Percentiles rank a stretch among this genome's conserved stretches.
phyloP scores from a whole-genome alignment of 2,329 filamentous ascomycete genomes.

The Pseudopithomyces maydicus region DNA sequence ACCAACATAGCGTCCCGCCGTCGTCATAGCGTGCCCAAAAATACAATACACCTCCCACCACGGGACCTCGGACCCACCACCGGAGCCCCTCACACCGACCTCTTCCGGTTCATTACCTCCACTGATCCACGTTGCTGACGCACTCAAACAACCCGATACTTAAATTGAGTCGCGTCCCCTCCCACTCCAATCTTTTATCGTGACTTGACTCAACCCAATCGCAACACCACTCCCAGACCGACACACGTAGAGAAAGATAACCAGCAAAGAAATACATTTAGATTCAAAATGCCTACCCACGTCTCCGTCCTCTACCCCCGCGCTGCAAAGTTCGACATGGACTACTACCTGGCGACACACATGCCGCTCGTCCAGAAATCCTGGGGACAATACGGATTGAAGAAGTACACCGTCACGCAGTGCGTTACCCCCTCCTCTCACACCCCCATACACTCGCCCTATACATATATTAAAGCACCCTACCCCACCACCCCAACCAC shows the following conservation, averaged over 20 bases:
- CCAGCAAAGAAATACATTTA: slow-evolving; percentile 16
- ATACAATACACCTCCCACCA: neutral
- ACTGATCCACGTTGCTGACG: no score
- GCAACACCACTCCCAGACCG: neutral
- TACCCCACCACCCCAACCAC: no score
- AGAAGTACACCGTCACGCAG: slow-evolving; percentile 27
- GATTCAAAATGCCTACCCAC: slow-evolving; percentile 15
- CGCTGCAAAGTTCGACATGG: slow-evolving; percentile 52
- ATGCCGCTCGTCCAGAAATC: slow-evolving; percentile 51
- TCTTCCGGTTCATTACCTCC: no score
- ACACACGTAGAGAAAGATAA: neutral
- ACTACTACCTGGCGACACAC: slow-evolving; percentile 56
- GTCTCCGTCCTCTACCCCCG: slow-evolving; percentile 49
- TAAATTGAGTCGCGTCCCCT: no score
- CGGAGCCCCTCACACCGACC: no score
- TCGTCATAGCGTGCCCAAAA: neutral
- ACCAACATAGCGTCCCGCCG: no score
- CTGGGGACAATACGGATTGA: slow-evolving; percentile 50
- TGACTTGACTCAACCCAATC: neutral
- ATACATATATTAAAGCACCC: no score
- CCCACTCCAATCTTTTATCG: no score
- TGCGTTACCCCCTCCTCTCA: neutral
- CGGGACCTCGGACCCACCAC: no score
- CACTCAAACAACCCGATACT: neutral
- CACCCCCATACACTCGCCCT: no score